These are phyloP conservation scores for Cladosporium velox DNA, from an alignment of 2,329 filamentous ascomycete genomes.

Conservation along the genomic window DNA sequence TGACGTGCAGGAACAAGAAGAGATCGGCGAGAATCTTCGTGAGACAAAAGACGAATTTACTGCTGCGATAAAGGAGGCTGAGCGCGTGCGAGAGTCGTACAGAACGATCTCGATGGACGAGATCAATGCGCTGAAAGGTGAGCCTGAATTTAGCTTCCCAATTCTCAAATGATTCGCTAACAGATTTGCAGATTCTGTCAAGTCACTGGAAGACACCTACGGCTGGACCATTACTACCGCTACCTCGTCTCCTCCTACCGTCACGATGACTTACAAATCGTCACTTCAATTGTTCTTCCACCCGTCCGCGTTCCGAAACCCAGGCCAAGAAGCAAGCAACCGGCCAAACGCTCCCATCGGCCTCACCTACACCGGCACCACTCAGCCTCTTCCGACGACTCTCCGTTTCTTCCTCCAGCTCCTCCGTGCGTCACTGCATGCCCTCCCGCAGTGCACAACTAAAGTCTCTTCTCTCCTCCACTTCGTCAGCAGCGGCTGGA, in stretches of 20 bases:
- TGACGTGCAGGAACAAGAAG: constrained; percentile 68
- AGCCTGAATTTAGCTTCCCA: constrained; percentile 27
- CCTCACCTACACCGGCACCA: constrained; percentile 64
- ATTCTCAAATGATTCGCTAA: constrained; percentile 40
- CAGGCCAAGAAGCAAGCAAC: constrained; percentile 26
- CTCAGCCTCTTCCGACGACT: constrained; percentile 60
- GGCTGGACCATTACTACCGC: constrained; percentile 69
- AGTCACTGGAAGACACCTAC: constrained; percentile 64
- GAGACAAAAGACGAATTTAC: constrained; percentile 69
- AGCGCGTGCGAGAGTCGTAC: constrained; percentile 82
- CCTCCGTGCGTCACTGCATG: constrained; percentile 68
- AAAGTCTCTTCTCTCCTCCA: constrained; percentile 60
- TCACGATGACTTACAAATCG: constrained; percentile 73
- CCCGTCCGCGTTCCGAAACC: constrained; percentile 57
- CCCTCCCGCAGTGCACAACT: constrained; percentile 60
- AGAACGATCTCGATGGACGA: constrained; percentile 85
- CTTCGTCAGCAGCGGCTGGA: constrained; percentile 66
- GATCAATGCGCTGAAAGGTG: constrained; percentile 76
- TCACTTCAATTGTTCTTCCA: constrained; percentile 76
- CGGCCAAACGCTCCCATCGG: constrained; percentile 60
- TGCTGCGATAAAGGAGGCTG: constrained; percentile 77
- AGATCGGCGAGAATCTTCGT: constrained; percentile 61
- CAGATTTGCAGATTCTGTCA: constrained; percentile 58
- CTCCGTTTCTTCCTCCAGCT: constrained; percentile 75
- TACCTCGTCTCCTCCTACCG: constrained; percentile 59